Evolutionary conservation across 73 alveolate genomes (phyloP).

Genomic region (Uronychia binucleata): DNA sequence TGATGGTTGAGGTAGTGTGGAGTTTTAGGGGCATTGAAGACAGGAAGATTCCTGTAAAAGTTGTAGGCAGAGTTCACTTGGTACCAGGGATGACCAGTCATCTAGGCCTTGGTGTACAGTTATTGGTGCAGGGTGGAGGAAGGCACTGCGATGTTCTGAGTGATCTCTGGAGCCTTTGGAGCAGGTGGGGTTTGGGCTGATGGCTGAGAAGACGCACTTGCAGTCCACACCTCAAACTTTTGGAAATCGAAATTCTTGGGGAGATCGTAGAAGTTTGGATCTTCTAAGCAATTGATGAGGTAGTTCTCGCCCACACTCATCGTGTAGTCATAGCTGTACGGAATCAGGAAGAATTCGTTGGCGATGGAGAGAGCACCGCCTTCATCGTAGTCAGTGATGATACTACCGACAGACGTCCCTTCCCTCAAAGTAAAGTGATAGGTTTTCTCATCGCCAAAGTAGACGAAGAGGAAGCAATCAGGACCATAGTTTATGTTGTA

Average conservation of each 20-base stretch:
- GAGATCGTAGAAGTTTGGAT: background rate
- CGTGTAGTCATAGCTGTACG: conserved; percentile 34
- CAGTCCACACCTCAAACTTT: conserved; percentile 37
- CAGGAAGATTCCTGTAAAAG: conserved; percentile 44
- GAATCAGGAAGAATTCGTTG: conserved; percentile 38
- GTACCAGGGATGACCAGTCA: conserved; percentile 31
- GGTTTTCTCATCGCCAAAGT: conserved; percentile 11
- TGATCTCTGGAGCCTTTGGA: background rate
- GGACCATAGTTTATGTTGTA: conserved; percentile 22
- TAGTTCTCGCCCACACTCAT: conserved; percentile 14
- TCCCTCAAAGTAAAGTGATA: conserved; percentile 23
- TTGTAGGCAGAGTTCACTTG: background rate
- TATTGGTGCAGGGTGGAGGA: background rate
- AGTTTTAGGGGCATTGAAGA: conserved; percentile 36
- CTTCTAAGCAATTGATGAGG: background rate
- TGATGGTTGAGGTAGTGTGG: background rate
- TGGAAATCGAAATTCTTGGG: background rate
- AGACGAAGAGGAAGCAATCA: conserved; percentile 42
- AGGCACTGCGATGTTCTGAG: background rate
- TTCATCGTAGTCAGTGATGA: conserved; percentile 47
- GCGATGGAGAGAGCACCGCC: conserved; percentile 46
- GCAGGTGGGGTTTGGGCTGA: background rate
- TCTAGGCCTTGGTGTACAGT: background rate
- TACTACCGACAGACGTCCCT: background rate
- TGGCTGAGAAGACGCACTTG: conserved; percentile 1